These are phyloP conservation scores for Beauveria medogensis DNA, from an alignment of 2,329 filamentous ascomycete genomes.

Conservation along the genomic window DNA sequence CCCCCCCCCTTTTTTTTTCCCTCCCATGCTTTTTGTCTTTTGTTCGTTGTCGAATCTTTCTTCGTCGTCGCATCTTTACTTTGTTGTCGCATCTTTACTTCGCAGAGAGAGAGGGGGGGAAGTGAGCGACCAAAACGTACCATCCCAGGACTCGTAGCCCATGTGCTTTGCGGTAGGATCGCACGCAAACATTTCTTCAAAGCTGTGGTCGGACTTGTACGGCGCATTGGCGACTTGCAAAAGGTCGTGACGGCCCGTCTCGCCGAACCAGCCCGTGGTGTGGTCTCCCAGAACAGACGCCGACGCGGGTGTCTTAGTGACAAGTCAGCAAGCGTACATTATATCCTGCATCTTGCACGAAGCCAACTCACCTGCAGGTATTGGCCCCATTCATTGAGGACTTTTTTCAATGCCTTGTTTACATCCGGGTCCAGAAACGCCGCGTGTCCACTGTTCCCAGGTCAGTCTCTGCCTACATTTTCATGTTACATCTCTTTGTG, in stretches of 20 bases:
- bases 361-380: slow-evolving; percentile 34
- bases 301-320: slow-evolving; percentile 40
- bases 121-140: slow-evolving; percentile 21
- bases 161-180: slow-evolving; percentile 45
- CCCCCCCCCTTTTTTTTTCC: background rate
- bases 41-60: too few species aligned
- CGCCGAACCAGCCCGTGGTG: slow-evolving; percentile 46
- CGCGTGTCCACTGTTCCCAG: slow-evolving; percentile 35
- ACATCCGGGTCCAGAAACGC: slow-evolving; percentile 49
- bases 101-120: too few species aligned
- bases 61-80: too few species aligned
- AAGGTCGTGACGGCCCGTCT: slow-evolving; percentile 38
- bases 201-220: slow-evolving; percentile 33
- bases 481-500: background rate
- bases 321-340: background rate
- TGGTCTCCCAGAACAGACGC: slow-evolving; percentile 40
- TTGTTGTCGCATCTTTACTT: too few species aligned
- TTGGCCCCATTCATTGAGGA: slow-evolving; percentile 50
- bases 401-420: slow-evolving; percentile 44
- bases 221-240: slow-evolving; percentile 45
- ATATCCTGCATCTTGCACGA: too few species aligned
- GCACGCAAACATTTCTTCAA: slow-evolving; percentile 55
- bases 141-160: slow-evolving; percentile 63
- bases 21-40: background rate
- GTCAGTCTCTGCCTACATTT: background rate